These are phyloP conservation scores for Phytopythium litorale DNA, from an alignment of 352 stramenopile species.

Conservation along the genomic window DNA sequence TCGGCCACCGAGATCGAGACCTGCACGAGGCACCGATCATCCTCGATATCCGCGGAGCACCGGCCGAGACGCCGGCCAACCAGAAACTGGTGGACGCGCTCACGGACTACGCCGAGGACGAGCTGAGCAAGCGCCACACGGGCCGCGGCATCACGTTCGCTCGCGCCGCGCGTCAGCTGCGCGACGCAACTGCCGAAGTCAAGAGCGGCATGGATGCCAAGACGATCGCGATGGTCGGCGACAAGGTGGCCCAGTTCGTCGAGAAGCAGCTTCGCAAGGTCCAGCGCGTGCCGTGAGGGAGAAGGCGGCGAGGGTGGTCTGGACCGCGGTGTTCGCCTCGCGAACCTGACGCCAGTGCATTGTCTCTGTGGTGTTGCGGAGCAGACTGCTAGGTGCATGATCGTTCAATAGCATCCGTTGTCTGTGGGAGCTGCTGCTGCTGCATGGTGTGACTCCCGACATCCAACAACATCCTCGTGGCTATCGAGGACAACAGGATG, in stretches of 20 bases:
- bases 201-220: constrained; percentile 47
- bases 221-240: constrained; percentile 48
- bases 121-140: constrained; percentile 49
- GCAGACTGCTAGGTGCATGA: background rate
- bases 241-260: constrained; percentile 61
- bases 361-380: background rate
- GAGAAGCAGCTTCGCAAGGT: constrained; percentile 30
- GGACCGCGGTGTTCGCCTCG: background rate
- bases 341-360: background rate
- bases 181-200: constrained; percentile 39
- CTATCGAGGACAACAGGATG: no score
- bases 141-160: constrained; percentile 61
- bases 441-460: no score
- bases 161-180: constrained; percentile 53
- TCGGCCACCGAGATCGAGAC: constrained; percentile 12
- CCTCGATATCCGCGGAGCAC: constrained; percentile 35
- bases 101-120: constrained; percentile 48
- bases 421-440: background rate
- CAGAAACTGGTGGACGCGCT: constrained; percentile 63
- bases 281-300: background rate
- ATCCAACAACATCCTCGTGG: no score
- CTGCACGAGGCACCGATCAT: constrained; percentile 40
- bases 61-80: constrained; percentile 41
- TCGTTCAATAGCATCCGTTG: constrained; percentile 2
- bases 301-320: no score